Conservation (phyloP, 2,329 filamentous ascomycete species). For the Aspergillus flavus region DNA sequence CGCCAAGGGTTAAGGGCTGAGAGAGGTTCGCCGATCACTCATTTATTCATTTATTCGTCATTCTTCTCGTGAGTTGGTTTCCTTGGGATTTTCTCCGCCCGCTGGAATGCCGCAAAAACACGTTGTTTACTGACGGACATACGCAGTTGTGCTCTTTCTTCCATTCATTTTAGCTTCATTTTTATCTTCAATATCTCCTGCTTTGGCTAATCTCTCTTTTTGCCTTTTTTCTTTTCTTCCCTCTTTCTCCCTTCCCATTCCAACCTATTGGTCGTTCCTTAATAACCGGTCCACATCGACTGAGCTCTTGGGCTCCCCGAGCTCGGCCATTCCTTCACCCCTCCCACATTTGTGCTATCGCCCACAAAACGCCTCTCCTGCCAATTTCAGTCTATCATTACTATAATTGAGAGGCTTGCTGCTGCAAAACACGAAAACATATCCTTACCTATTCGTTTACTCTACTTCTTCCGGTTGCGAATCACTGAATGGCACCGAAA, state of each 20-base stretch:
- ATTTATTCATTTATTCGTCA: neutral
- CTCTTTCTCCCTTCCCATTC: slow-evolving; percentile 9
- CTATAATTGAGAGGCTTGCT: neutral
- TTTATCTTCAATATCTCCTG: slow-evolving; percentile 6
- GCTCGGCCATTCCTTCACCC: slow-evolving; percentile 16
- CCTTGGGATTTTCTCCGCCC: slow-evolving; percentile 10
- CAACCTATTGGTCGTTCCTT: slow-evolving; percentile 5
- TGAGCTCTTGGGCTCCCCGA: neutral
- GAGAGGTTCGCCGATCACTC: slow-evolving; percentile 11
- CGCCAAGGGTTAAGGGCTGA: slow-evolving; percentile 4
- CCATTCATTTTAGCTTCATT: slow-evolving; percentile 9
- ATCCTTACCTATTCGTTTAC: slow-evolving; percentile 8
- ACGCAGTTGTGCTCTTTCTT: slow-evolving; percentile 8
- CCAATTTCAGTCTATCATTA: slow-evolving; percentile 3
- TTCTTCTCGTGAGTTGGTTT: neutral
- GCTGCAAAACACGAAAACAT: neutral
- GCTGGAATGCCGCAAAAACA: slow-evolving; percentile 11
- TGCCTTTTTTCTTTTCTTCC: slow-evolving; percentile 12
- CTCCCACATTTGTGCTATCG: slow-evolving; percentile 14
- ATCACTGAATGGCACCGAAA: slow-evolving; percentile 2
- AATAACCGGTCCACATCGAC: neutral
- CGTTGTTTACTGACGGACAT: slow-evolving; percentile 8
- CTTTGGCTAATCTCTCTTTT: slow-evolving; percentile 3
- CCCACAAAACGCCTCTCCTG: slow-evolving; percentile 11
- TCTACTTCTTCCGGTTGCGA: neutral